Evolutionary conservation across 352 stramenopile species (phyloP).

Genomic region (Globisporangium nagaii): DNA sequence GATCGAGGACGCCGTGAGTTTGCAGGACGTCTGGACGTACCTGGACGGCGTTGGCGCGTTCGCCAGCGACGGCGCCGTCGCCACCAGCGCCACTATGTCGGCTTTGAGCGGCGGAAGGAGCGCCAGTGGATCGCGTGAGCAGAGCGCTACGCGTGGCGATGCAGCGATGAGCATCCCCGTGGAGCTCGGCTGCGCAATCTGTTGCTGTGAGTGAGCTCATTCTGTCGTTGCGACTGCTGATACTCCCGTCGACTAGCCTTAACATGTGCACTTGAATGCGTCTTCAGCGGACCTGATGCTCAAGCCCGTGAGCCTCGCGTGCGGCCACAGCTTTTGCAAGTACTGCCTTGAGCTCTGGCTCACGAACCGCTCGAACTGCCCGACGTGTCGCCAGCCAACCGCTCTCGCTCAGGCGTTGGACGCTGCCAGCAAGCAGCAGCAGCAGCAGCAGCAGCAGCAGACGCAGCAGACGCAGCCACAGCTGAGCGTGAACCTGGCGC

Average conservation of each 20-base stretch:
- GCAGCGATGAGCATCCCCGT: slow-evolving; percentile 16
- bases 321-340: slow-evolving; percentile 44
- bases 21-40: slow-evolving; percentile 8
- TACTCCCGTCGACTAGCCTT: too few relatives aligned
- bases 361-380: slow-evolving; percentile 27
- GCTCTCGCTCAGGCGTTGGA: too few relatives aligned
- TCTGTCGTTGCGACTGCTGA: background rate
- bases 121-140: too few relatives aligned
- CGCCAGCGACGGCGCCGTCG: too few relatives aligned
- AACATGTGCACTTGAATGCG: too few relatives aligned
- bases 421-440: background rate
- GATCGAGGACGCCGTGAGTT: slow-evolving; percentile 11
- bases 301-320: slow-evolving; percentile 31
- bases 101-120: too few relatives aligned
- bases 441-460: background rate
- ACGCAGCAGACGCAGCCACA: background rate
- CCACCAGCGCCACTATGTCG: too few relatives aligned
- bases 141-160: too few relatives aligned
- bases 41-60: background rate
- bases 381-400: slow-evolving; percentile 24
- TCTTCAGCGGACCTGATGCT: slow-evolving; percentile 36
- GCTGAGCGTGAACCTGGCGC: slow-evolving; percentile 25
- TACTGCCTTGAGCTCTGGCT: slow-evolving; percentile 39
- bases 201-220: slow-evolving; percentile 24
- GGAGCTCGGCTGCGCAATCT: slow-evolving; percentile 31